Base-by-base conservation (phyloP, 441 rosid species). In the Gossypium davidsonii region DNA sequence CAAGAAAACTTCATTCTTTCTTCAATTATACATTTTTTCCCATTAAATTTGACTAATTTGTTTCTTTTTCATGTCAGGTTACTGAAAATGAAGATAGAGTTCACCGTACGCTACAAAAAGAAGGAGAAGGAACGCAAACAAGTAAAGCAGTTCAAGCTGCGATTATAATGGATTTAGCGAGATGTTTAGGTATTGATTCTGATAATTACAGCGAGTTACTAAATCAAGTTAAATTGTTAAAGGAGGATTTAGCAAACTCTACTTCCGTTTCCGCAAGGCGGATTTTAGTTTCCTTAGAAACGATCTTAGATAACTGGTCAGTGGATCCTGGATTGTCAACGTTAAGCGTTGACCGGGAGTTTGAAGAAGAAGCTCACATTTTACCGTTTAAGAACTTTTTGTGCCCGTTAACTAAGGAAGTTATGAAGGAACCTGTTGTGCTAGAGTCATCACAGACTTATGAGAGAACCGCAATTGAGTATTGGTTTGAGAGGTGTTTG, bases 331-430 rank as follows among this genome's bases (percentile, higher is more conserved):
- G 49, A 65, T 18, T 60, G 25, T 69, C 42, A 18, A 67, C 70
- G 0, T 48, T 65, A 21, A 52, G 67, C 23, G 23, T 57, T 63
- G 79, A 60, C 59, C 42, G 57, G 5, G 73, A 77, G 51, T 58
- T 73, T 14, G 85, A 81, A 69, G 87, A 81, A 4, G 82, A 80
- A 14, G 75, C 77, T 1, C 71, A 77, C 74, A 71, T 81, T 73
- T 63, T 72, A 31, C 80, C 87, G 7, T 79, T 79, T 51, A 81
- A 78, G 79, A 84, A 73, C 57, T 84, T 84, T 14, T 70, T 79
- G 6, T 82, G 87, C 60, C 87, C 87, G 2, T 67, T 82, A 76
- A 84, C 84, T 2, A 84, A 80, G 68, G 81, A 84, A n/a, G 81
- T 76, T 17, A 82, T 78, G 87, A 82, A 76, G 77, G 85, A 82